Conservation (phyloP, 352 stramenopile species). For the Globisporangium megalacanthum region DNA sequence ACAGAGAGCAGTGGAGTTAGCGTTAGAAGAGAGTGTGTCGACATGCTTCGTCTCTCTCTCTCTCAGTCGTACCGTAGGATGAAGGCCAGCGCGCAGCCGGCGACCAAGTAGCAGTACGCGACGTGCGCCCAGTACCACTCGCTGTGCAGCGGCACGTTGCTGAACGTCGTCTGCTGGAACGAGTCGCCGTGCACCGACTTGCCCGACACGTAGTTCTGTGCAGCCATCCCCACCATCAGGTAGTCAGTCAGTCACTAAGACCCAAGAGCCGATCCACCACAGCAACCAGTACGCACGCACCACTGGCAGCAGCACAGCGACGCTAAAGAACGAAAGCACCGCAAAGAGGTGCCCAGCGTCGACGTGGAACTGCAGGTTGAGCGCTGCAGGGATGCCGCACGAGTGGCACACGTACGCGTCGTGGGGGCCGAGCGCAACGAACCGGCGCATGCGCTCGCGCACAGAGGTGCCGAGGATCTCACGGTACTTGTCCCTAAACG, state of each 20-base stretch:
- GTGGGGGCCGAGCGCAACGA: constrained; percentile 38
- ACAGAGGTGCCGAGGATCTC: constrained; percentile 36
- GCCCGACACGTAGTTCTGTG: constrained; percentile 66
- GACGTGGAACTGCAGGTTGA: constrained; percentile 58
- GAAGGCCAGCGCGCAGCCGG: constrained; percentile 40
- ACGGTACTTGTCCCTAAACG: constrained; percentile 43
- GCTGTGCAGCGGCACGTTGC: constrained; percentile 74
- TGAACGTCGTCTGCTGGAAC: constrained; percentile 78
- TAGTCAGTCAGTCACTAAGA: background rate
- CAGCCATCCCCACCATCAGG: constrained; percentile 4
- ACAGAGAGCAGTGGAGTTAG: background rate
- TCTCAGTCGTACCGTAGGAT: constrained; percentile 18
- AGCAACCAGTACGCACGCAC: constrained; percentile 21
- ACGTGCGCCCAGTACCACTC: constrained; percentile 79
- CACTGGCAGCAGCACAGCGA: constrained; percentile 67
- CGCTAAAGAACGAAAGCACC: constrained; percentile 58
- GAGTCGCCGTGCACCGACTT: constrained; percentile 30
- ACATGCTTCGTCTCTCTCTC: too few relatives aligned
- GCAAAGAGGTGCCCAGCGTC: constrained; percentile 62
- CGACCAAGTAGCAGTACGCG: constrained; percentile 69
- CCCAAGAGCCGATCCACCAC: background rate
- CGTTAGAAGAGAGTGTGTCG: too few relatives aligned
- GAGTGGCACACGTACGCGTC: constrained; percentile 53
- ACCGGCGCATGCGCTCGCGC: constrained; percentile 37
- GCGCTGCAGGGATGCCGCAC: constrained; percentile 60